These are phyloP conservation scores for Warburgia ugandensis DNA, from an alignment of 164 flowering plant species.

Conservation along the genomic window DNA sequence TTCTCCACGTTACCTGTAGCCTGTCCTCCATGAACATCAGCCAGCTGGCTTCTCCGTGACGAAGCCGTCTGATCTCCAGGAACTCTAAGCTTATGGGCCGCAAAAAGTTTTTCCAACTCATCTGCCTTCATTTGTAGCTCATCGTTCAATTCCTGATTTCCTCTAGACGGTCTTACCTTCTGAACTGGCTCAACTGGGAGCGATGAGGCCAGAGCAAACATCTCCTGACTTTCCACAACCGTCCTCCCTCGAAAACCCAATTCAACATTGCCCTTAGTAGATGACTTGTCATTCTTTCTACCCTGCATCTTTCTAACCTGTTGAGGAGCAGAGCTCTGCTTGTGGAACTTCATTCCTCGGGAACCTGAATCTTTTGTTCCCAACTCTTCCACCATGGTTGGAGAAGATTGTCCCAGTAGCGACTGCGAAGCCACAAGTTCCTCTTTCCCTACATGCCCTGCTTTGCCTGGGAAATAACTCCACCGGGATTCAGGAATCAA, in stretches of 20 bases:
- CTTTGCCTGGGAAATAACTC: conserved; percentile 17
- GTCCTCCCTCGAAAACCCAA: conserved; percentile 17
- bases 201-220: conserved; percentile 14
- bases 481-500: conserved; percentile 9
- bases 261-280: conserved; percentile 22
- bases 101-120: conserved; percentile 97
- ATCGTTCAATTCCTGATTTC: conserved; percentile 79
- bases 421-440: conserved; percentile 1
- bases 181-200: conserved; percentile 44
- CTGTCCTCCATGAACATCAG: conserved; percentile 34
- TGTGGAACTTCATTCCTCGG: conserved; percentile 39
- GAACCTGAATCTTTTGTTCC: conserved; percentile 8
- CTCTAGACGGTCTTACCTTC: conserved; percentile 65
- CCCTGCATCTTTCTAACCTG: conserved; percentile 29
- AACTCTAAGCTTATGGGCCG: conserved; percentile 82
- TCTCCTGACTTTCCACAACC: conserved; percentile 28
- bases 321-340: conserved; percentile 38
- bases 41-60: conserved; percentile 44
- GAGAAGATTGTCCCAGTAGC: conserved; percentile 5
- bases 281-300: conserved; percentile 25
- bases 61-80: conserved; percentile 68
- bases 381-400: conserved; percentile 31
- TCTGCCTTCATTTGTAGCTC: conserved; percentile 88
- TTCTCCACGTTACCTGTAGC: conserved; percentile 18
- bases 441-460: conserved; percentile 10